A percentile compares a stretch with the other conserved stretches of the same genome.
Evolutionary conservation across 192 early-diverging fungal genomes (phyloP).

Genomic region (Podila horticola): DNA sequence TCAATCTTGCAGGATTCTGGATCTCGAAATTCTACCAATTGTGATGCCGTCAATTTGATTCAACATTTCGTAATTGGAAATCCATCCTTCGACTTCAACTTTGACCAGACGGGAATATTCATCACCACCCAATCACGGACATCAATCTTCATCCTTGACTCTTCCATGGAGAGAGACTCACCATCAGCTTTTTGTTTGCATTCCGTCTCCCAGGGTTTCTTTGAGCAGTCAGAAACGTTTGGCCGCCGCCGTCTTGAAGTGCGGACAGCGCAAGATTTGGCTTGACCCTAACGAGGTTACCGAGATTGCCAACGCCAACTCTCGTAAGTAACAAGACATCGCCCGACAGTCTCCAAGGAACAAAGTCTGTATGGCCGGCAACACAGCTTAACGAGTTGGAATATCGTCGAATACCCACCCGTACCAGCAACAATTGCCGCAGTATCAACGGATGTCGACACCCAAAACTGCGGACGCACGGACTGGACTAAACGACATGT

Average conservation of each 20-base stretch:
- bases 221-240: slow-evolving; percentile 93
- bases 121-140: background rate
- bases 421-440: too few species aligned
- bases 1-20: slow-evolving; percentile 1
- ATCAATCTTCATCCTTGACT: background rate
- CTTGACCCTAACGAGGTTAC: slow-evolving; percentile 96
- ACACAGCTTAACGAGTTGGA: background rate
- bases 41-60: slow-evolving; percentile 4
- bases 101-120: background rate
- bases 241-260: slow-evolving; percentile 96
- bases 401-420: background rate
- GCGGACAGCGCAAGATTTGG: slow-evolving; percentile 99
- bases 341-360: background rate
- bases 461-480: too few species aligned
- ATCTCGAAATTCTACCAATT: background rate
- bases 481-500: too few species aligned
- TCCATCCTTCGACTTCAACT: background rate
- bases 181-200: background rate
- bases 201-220: slow-evolving; percentile 66
- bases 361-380: slow-evolving; percentile 2
- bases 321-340: slow-evolving; percentile 74
- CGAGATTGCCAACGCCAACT: slow-evolving; percentile 97
- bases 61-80: background rate
- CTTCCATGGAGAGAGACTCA: background rate
- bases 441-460: too few species aligned